phyloP scores from a whole-genome alignment of 495 filamentous ascomycete genomes.

The Xylaria curta region DNA sequence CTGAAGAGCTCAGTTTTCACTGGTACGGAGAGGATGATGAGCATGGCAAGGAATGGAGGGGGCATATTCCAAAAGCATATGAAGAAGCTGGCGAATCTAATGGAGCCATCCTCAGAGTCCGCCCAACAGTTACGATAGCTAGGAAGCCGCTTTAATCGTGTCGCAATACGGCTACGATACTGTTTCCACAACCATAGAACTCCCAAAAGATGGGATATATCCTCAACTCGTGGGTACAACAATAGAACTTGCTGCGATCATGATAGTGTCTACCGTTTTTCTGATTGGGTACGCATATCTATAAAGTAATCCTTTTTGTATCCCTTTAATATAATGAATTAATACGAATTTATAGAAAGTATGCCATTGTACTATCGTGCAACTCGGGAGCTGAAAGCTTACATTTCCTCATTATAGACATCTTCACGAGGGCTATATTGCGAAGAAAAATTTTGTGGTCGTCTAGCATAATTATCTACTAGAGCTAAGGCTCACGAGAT shows the following conservation, averaged over 20 bases:
- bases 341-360: not conserved
- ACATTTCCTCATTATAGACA: not conserved
- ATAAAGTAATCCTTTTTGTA: no score
- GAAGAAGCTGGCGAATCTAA: not conserved
- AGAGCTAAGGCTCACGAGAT: not conserved
- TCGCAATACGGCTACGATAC: not conserved
- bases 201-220: not conserved
- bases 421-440: not conserved
- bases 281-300: no score
- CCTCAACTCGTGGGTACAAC: not conserved
- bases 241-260: not conserved
- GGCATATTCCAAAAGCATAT: slow-evolving; percentile 3
- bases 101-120: not conserved
- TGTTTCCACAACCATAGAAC: not conserved
- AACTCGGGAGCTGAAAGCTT: not conserved
- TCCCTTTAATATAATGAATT: no score
- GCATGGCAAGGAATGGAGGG: not conserved
- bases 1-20: slow-evolving; percentile 6
- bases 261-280: no score
- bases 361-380: not conserved
- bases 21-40: not conserved
- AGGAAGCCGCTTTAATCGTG: slow-evolving; percentile 15
- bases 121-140: slow-evolving; percentile 18
- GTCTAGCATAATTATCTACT: not conserved
- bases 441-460: not conserved